These are phyloP conservation scores for Taphrina sp. DNA, from an alignment of 1,139 yeast genomes.

Conservation along the genomic window DNA sequence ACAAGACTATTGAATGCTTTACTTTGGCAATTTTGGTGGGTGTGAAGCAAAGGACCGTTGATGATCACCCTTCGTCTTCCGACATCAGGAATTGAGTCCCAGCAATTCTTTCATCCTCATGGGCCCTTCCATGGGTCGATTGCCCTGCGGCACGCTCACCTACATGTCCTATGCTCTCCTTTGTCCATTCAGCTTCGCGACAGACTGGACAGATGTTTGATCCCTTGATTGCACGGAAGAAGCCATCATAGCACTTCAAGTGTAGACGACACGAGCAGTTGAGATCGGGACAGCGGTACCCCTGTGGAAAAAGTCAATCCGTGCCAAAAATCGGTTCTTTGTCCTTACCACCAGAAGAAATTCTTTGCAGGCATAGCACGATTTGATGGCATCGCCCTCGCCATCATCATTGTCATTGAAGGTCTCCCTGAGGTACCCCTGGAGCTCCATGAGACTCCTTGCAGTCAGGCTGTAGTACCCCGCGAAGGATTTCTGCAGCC, in stretches of 20 bases:
- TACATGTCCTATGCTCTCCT: background rate
- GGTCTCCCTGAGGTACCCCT: constrained; percentile 17
- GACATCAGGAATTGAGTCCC: too few species aligned
- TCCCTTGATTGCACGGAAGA: background rate
- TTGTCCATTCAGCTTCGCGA: constrained; percentile 4
- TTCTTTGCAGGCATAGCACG: constrained; percentile 13
- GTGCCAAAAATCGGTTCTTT: background rate
- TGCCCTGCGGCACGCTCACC: constrained; percentile 14
- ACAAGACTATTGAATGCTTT: too few species aligned
- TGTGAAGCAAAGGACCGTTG: too few species aligned
- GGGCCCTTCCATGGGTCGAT: too few species aligned
- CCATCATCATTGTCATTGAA: constrained; percentile 23
- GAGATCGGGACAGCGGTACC: constrained; percentile 28
- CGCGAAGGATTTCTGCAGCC: constrained; percentile 19
- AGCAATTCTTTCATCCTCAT: too few species aligned
- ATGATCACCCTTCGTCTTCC: too few species aligned
- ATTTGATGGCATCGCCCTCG: constrained; percentile 1
- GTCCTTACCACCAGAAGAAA: constrained; percentile 3
- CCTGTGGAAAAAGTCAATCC: background rate
- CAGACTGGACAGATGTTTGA: constrained; percentile 7
- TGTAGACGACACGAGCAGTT: constrained; percentile 16
- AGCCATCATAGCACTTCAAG: constrained; percentile 13
- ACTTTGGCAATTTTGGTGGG: too few species aligned
- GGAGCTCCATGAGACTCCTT: constrained; percentile 27
- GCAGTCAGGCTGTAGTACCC: constrained; percentile 25